Base-by-base conservation (phyloP, 2,329 filamentous ascomycete genomes). In the Zopfia rhizophila region DNA sequence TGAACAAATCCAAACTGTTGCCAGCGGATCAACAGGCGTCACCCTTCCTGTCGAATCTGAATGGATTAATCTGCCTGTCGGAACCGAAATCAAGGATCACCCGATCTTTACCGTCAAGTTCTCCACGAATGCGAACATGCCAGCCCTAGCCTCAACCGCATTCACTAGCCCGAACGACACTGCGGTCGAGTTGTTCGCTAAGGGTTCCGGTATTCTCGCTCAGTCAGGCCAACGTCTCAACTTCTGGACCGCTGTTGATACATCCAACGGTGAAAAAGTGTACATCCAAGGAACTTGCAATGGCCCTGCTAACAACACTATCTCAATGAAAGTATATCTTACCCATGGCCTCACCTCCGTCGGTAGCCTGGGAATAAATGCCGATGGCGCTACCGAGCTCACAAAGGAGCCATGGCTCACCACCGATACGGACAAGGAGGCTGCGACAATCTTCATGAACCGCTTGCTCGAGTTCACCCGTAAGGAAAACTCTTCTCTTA, bases 281-380 rank as follows among this genome's bases (percentile, higher is more conserved):
- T 71, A 64, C 51, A 63, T 70, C 54, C 68, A 81, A 60, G 79
- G 76, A 25, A 80, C 78, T 7, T 76, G 74, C 63, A 74, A 74
- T 49, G 70, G 74, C 0, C 63, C 73, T 37, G 52, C 60, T 16
- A 58, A 65, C 47, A 60, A 64, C 53, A 66, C 61, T 13, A 52
- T 70, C 19, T 63, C 68, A 41, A 69, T 71, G 64, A 70, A 70
- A 50, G 54, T 70, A 7, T 87, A 88, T 69, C 81, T 88, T 13
- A 84, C 83, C 23, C 82, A 84, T 45, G 84, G 85, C 32, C 73
- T 80, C 10, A 78, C 78, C n/a, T 85, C 84, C 7, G 74, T 82
- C 12, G 85, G 85, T 18, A 76, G 81, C 40, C 79, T 86, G 53
- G 67, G 67, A 21, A 68, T 72, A 35, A 69, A 64, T 7, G 53